These are phyloP conservation scores for Vitis riparia DNA, from an alignment of 164 flowering plant genomes.

Conservation along the genomic window DNA sequence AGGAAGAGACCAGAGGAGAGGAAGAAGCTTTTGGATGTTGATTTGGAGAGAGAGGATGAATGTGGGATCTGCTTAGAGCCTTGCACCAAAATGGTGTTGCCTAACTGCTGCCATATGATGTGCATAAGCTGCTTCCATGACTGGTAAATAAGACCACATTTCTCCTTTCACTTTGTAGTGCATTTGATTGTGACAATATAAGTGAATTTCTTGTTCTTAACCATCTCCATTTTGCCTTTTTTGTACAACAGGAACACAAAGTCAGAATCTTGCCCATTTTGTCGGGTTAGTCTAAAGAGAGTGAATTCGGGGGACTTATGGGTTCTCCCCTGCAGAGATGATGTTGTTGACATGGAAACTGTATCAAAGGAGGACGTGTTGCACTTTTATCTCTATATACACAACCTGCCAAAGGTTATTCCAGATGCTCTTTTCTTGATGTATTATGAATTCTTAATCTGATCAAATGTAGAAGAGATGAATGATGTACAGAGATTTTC, in stretches of 20 bases:
- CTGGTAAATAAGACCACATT: slow-evolving; percentile 48
- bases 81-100: slow-evolving; percentile 79
- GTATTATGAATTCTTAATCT: slow-evolving; percentile 58
- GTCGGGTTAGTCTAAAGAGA: slow-evolving; percentile 43
- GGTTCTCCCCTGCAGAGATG: slow-evolving; percentile 38
- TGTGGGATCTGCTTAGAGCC: slow-evolving; percentile 88
- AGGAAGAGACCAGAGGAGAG: slow-evolving; percentile 14
- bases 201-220: background rate
- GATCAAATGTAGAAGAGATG: slow-evolving; percentile 2
- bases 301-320: slow-evolving; percentile 62
- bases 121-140: slow-evolving; percentile 87
- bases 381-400: slow-evolving; percentile 34
- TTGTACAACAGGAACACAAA: slow-evolving; percentile 26
- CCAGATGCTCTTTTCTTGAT: slow-evolving; percentile 65
- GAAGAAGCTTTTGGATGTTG: slow-evolving; percentile 19
- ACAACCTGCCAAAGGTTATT: slow-evolving; percentile 48
- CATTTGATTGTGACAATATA: too few species aligned
- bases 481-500: slow-evolving; percentile 14
- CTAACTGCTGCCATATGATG: slow-evolving; percentile 88
- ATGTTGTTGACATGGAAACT: slow-evolving; percentile 30
- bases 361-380: slow-evolving; percentile 34
- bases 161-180: background rate
- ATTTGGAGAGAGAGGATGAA: slow-evolving; percentile 66
- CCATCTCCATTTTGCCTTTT: background rate
- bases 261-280: slow-evolving; percentile 50